phyloP scores from a whole-genome alignment of 2,329 filamentous ascomycete species.

The Alternaria postmessia region DNA sequence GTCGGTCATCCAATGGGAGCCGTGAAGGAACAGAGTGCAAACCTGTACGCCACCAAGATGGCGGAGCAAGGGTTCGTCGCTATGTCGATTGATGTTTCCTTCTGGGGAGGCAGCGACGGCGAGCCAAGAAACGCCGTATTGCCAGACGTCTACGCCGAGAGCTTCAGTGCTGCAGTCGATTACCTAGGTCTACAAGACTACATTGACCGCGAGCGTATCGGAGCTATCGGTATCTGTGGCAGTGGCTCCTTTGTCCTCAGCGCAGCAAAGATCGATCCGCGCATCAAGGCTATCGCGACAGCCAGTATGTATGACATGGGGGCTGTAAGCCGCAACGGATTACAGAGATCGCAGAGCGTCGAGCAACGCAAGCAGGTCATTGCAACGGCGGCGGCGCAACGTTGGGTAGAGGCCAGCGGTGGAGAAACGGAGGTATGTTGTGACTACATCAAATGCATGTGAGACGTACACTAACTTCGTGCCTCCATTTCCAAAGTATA shows the following conservation, averaged over 20 bases:
- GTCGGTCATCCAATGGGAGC: constrained; percentile 42
- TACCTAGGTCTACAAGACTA: constrained; percentile 19
- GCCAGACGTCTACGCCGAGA: constrained; percentile 38
- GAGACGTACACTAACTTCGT: background rate
- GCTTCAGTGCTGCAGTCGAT: constrained; percentile 45
- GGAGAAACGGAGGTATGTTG: constrained; percentile 2
- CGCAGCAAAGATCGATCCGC: constrained; percentile 47
- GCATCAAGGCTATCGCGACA: constrained; percentile 34
- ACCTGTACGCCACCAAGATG: constrained; percentile 43
- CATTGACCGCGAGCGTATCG: background rate
- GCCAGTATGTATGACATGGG: constrained; percentile 34
- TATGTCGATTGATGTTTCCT: constrained; percentile 32
- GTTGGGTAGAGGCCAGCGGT: constrained; percentile 19
- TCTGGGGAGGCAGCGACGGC: constrained; percentile 39
- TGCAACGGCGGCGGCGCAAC: constrained; percentile 16
- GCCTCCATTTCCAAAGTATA: constrained; percentile 1
- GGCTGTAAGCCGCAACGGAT: constrained; percentile 16
- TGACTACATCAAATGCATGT: background rate
- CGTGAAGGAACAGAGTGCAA: constrained; percentile 44
- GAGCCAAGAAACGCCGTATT: constrained; percentile 37
- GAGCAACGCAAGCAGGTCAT: constrained; percentile 20
- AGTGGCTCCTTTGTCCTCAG: constrained; percentile 46
- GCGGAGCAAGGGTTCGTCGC: constrained; percentile 39
- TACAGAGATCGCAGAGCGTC: constrained; percentile 15
- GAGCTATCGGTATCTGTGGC: constrained; percentile 30